These are phyloP conservation scores for Basidiobolus meristosporus DNA, from an alignment of 371 early-diverging fungal species.

Conservation along the genomic window DNA sequence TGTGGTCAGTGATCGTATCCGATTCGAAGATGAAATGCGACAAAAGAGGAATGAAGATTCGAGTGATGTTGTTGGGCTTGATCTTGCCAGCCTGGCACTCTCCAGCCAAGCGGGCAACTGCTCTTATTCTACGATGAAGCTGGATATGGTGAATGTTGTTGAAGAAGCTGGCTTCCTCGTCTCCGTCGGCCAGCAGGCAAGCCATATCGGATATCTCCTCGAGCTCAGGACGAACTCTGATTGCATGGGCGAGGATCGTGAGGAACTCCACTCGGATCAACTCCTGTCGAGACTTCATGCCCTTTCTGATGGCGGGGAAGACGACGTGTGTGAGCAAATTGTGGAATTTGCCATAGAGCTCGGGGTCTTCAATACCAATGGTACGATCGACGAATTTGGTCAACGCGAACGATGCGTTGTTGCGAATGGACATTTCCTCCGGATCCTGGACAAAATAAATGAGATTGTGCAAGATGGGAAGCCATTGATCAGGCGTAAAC, in stretches of 20 bases:
- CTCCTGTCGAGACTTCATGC: slow-evolving; percentile 31
- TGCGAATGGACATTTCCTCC: slow-evolving; percentile 76
- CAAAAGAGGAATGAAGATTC: slow-evolving; percentile 70
- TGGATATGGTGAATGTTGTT: slow-evolving; percentile 86
- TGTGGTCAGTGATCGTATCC: slow-evolving; percentile 44
- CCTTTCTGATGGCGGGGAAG: slow-evolving; percentile 57
- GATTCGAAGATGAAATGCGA: slow-evolving; percentile 65
- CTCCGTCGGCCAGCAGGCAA: slow-evolving; percentile 24
- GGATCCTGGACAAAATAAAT: slow-evolving; percentile 54
- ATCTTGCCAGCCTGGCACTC: slow-evolving; percentile 16
- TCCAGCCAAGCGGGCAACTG: slow-evolving; percentile 55
- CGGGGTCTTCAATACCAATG: neutral
- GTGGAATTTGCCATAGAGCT: slow-evolving; percentile 1
- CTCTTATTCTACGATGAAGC: slow-evolving; percentile 71
- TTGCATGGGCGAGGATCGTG: slow-evolving; percentile 31
- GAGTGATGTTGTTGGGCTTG: slow-evolving; percentile 30
- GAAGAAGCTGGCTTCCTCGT: slow-evolving; percentile 80
- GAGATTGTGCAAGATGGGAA: slow-evolving; percentile 78
- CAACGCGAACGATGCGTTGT: slow-evolving; percentile 56
- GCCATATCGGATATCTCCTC: slow-evolving; percentile 46
- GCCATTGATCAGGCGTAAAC: slow-evolving; percentile 58
- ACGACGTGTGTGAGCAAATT: slow-evolving; percentile 34
- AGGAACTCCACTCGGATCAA: slow-evolving; percentile 54
- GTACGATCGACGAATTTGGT: slow-evolving; percentile 28
- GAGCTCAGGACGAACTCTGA: slow-evolving; percentile 31